Percentiles rank a stretch among this genome's conserved stretches.
Evolutionary conservation across 129 eudicot species (phyloP).

Genomic region (Lonicera japonica): DNA sequence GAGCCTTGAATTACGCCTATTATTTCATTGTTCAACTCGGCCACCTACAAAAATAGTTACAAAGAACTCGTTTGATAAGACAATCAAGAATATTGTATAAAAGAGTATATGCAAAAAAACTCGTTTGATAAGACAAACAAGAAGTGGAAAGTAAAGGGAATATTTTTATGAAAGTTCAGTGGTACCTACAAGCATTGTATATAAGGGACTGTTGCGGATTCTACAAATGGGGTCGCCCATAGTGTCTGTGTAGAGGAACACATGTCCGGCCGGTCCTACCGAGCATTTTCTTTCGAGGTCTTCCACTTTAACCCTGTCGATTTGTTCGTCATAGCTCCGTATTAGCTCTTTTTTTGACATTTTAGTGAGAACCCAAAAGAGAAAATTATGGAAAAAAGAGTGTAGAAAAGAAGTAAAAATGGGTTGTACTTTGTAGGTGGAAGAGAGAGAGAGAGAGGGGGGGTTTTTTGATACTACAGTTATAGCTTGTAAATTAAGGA

Average conservation of each 20-base stretch:
- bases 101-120: background rate
- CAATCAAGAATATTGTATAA: background rate
- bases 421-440: background rate
- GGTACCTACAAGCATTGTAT: slow-evolving; percentile 54
- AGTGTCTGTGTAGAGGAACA: slow-evolving; percentile 49
- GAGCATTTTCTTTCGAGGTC: slow-evolving; percentile 61
- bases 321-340: slow-evolving; percentile 38
- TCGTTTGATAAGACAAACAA: no score
- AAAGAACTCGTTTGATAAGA: background rate
- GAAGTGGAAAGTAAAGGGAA: no score
- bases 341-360: slow-evolving; percentile 47
- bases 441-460: slow-evolving; percentile 4
- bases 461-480: slow-evolving; percentile 16
- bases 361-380: slow-evolving; percentile 2
- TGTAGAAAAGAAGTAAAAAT: background rate
- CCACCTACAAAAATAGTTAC: slow-evolving; percentile 30
- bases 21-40: slow-evolving; percentile 51
- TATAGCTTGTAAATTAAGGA: slow-evolving; percentile 25
- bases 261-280: slow-evolving; percentile 52
- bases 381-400: background rate
- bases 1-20: slow-evolving; percentile 58
- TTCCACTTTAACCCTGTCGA: slow-evolving; percentile 47
- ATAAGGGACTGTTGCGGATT: slow-evolving; percentile 55
- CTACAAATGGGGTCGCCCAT: slow-evolving; percentile 71
- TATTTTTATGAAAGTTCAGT: background rate